A percentile compares a stretch with the other conserved stretches of the same genome.
These are phyloP conservation scores for Fusarium bulbicola DNA, from an alignment of 2,329 filamentous ascomycete genomes.

Conservation along the genomic window DNA sequence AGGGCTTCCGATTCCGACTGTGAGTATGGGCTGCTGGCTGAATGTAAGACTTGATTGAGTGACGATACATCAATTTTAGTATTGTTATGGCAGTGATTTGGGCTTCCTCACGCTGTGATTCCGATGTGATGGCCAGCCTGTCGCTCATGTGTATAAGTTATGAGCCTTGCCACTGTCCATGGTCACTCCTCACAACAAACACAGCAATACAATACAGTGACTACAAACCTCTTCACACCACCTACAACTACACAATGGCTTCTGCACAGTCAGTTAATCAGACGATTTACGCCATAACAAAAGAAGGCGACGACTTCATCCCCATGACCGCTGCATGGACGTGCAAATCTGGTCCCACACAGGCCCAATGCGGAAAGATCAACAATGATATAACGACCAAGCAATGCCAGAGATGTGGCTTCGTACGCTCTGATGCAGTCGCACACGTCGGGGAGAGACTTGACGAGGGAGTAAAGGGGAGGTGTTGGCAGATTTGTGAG, in stretches of 20 bases:
- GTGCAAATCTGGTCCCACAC: neutral
- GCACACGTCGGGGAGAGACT: neutral
- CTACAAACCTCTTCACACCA: neutral
- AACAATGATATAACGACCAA: neutral
- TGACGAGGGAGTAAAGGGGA: neutral
- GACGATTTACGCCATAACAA: rapidly evolving
- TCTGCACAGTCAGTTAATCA: no score
- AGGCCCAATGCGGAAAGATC: neutral
- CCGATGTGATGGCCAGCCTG: rapidly evolving
- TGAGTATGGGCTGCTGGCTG: neutral
- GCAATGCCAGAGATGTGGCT: neutral
- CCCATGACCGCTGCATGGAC: neutral
- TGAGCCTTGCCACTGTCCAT: no score
- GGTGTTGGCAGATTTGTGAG: neutral
- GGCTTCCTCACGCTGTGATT: neutral
- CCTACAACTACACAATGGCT: rapidly evolving
- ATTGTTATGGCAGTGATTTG: neutral
- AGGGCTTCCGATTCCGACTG: neutral
- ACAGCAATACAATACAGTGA: no score
- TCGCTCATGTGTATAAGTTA: neutral
- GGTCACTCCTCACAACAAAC: neutral
- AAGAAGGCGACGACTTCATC: neutral
- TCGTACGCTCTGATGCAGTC: neutral
- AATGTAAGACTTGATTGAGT: rapidly evolving
- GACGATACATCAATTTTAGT: rapidly evolving